phyloP scores from a whole-genome alignment of 2,329 filamentous ascomycete species.

The Drechslerella stenobrocha region DNA sequence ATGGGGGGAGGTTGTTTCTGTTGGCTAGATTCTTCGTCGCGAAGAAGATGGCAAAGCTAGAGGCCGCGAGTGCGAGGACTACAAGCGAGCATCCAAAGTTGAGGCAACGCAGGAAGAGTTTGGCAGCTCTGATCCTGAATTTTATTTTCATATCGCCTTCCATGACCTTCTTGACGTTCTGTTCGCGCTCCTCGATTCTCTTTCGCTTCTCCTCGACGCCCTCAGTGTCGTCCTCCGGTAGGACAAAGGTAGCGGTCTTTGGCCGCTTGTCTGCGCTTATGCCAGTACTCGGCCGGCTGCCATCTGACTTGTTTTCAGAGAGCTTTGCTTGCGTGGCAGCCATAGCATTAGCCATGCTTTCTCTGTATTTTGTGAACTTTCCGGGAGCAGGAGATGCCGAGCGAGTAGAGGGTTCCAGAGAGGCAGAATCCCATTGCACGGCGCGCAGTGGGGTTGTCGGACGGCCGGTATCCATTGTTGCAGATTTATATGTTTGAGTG shows the following conservation, averaged over 20 bases:
- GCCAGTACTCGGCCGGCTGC: conserved; percentile 55
- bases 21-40: conserved; percentile 73
- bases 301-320: conserved; percentile 71
- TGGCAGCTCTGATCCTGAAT: conserved; percentile 72
- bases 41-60: conserved; percentile 91
- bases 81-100: conserved; percentile 98
- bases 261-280: conserved; percentile 66
- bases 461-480: conserved; percentile 34
- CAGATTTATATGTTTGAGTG: conserved; percentile 21
- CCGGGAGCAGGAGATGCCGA: conserved; percentile 16
- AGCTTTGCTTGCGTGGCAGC: conserved; percentile 72
- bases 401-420: conserved; percentile 24
- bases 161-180: conserved; percentile 55
- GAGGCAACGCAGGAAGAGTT: conserved; percentile 90
- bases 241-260: conserved; percentile 77
- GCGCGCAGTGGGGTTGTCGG: conserved; percentile 39
- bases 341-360: conserved; percentile 67
- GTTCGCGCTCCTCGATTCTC: conserved; percentile 13
- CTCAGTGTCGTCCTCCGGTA: conserved; percentile 86
- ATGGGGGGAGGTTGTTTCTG: conserved; percentile 79
- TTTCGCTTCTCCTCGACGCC: conserved; percentile 55
- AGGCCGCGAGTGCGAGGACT: conserved; percentile 83
- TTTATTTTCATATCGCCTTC: conserved; percentile 74
- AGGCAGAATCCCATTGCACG: conserved; percentile 34
- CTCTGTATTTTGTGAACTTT: conserved; percentile 35